phyloP scores from a whole-genome alignment of 306 rosid genomes.

The Leucaena leucocephala region DNA sequence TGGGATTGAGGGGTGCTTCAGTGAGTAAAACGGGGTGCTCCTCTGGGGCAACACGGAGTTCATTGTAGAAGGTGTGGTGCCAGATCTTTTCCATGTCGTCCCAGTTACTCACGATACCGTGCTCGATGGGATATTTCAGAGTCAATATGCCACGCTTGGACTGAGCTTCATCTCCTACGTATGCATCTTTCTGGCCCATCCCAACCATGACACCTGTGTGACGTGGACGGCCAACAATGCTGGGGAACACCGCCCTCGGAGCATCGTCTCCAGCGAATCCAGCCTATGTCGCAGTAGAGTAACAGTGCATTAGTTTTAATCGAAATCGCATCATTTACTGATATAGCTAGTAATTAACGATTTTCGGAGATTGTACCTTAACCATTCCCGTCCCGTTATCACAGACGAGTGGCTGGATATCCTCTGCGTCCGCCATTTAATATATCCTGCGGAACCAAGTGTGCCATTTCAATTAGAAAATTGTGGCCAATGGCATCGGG shows the following conservation, averaged over 20 bases:
- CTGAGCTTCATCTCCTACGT: conserved; percentile 93
- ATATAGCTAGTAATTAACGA: not conserved
- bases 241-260: conserved; percentile 54
- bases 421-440: conserved; percentile 85
- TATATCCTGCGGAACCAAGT: conserved; percentile 36
- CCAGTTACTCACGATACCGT: conserved; percentile 91
- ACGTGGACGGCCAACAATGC: conserved; percentile 92
- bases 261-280: conserved; percentile 97
- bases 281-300: conserved; percentile 53
- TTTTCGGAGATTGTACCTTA: no score
- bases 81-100: conserved; percentile 96
- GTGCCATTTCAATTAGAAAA: conserved; percentile 17
- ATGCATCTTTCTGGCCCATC: conserved; percentile 94
- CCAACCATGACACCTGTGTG: conserved; percentile 97
- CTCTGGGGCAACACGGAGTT: conserved; percentile 87
- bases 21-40: conserved; percentile 91
- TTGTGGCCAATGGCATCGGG: not conserved
- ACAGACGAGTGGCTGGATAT: conserved; percentile 90
- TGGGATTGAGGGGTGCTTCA: conserved; percentile 95
- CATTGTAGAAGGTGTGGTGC: conserved; percentile 93
- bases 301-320: not conserved
- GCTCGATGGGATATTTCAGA: conserved; percentile 85
- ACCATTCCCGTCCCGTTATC: conserved; percentile 95
- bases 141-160: conserved; percentile 88
- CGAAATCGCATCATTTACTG: not conserved